Evolutionary conservation across 179 eudicot genomes (phyloP).

Genomic region (Gypsophila paniculata): DNA sequence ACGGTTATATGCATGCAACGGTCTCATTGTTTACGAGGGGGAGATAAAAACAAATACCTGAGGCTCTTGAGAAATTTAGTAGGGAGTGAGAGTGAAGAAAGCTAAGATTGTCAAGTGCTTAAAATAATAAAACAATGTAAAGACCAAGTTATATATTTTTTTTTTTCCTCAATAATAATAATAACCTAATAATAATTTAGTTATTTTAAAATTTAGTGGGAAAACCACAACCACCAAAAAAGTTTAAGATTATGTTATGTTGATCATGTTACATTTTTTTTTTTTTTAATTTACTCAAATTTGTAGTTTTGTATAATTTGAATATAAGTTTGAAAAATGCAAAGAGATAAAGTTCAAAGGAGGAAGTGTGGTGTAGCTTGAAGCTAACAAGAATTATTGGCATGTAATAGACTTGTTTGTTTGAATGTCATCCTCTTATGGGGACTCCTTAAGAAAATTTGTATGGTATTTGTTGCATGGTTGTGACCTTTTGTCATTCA

Average conservation of each 20-base stretch:
- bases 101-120: not conserved
- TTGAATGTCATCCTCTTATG: constrained; percentile 15
- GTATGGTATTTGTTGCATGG: constrained; percentile 19
- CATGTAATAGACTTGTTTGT: constrained; percentile 16
- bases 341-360: constrained; percentile 26
- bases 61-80: not conserved
- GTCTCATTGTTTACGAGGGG: not conserved
- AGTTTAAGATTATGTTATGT: constrained; percentile 13
- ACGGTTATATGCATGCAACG: too few relatives aligned
- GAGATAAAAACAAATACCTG: constrained; percentile 22
- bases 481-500: constrained; percentile 2
- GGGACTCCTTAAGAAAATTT: not conserved
- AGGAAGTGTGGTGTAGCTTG: constrained; percentile 48
- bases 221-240: constrained; percentile 25
- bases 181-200: too few relatives aligned
- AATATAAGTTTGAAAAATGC: not conserved
- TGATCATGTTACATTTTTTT: not conserved
- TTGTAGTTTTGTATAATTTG: not conserved
- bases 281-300: not conserved
- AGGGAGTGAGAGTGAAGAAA: not conserved
- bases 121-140: not conserved
- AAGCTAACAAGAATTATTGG: constrained; percentile 26
- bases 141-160: too few relatives aligned
- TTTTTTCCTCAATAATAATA: too few relatives aligned
- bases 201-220: not conserved